Evolutionary conservation across 805 yeast genomes (phyloP).

Genomic region (Hanseniaspora mollemarum): DNA sequence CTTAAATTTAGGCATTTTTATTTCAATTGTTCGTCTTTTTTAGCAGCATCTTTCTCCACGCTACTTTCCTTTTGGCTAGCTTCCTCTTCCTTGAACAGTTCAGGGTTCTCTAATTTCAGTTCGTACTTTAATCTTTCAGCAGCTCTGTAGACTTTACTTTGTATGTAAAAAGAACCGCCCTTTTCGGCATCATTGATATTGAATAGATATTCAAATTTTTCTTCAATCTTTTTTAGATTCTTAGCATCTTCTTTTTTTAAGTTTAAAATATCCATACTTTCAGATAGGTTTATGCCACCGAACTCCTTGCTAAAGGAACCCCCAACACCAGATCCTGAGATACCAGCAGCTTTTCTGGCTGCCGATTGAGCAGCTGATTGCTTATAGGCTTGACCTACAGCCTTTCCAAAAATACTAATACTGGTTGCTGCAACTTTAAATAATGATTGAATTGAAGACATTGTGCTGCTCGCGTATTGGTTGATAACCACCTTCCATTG

Average conservation of each 20-base stretch:
- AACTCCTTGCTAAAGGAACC: slow-evolving; percentile 33
- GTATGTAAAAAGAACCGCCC: slow-evolving; percentile 91
- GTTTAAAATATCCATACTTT: slow-evolving; percentile 83
- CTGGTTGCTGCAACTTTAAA: slow-evolving; percentile 88
- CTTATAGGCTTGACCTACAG: slow-evolving; percentile 91
- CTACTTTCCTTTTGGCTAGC: slow-evolving; percentile 19
- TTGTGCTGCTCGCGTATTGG: too few relatives aligned
- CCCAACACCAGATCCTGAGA: slow-evolving; percentile 34
- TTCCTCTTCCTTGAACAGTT: slow-evolving; percentile 34
- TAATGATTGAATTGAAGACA: slow-evolving; percentile 78
- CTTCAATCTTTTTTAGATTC: slow-evolving; percentile 47
- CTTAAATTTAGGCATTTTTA: too few relatives aligned
- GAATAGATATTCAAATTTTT: slow-evolving; percentile 69
- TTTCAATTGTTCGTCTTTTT: slow-evolving; percentile 1
- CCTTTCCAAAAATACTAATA: slow-evolving; percentile 89
- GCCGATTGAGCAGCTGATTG: slow-evolving; percentile 95
- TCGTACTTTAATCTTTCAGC: slow-evolving; percentile 70
- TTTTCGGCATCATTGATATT: slow-evolving; percentile 84
- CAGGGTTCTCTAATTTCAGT: slow-evolving; percentile 11
- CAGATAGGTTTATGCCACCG: slow-evolving; percentile 75
- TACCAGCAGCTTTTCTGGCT: slow-evolving; percentile 44
- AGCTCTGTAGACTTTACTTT: slow-evolving; percentile 86
- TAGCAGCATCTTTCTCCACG: slow-evolving; percentile 18
- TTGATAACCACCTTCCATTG: too few relatives aligned
- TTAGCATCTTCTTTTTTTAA: slow-evolving; percentile 50